Conservation (phyloP, 1,284 basidiomycete genomes). For the Wolfiporia cocos region DNA sequence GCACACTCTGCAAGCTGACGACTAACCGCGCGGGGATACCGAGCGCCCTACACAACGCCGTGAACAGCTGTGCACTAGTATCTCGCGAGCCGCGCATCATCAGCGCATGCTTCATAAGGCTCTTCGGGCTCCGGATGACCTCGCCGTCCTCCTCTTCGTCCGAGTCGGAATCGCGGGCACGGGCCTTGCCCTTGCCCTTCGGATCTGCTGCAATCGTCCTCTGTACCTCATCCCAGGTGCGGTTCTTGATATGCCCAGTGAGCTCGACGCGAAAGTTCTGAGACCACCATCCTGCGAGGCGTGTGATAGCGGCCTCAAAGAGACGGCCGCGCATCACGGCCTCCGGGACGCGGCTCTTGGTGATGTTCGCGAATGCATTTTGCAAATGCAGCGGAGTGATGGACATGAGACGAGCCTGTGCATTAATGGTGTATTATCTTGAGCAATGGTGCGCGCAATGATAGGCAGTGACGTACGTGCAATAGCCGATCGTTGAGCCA, state of each 20-base stretch:
- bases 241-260: constrained; percentile 64
- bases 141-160: constrained; percentile 60
- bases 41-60: constrained; percentile 81
- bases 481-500: constrained; percentile 84
- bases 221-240: constrained; percentile 70
- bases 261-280: constrained; percentile 55
- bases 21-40: constrained; percentile 87
- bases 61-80: constrained; percentile 88
- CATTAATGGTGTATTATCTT: too few relatives aligned
- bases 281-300: constrained; percentile 82
- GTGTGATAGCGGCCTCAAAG: constrained; percentile 75
- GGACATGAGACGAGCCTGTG: constrained; percentile 80
- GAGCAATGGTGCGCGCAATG: too few relatives aligned
- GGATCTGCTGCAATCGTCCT: constrained; percentile 31
- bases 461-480: constrained; percentile 51
- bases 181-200: constrained; percentile 27
- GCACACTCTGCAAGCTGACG: constrained; percentile 86
- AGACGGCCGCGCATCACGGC: constrained; percentile 73
- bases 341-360: constrained; percentile 80
- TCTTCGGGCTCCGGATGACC: constrained; percentile 69
- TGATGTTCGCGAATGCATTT: constrained; percentile 73
- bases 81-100: constrained; percentile 82
- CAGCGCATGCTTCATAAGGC: constrained; percentile 85
- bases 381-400: constrained; percentile 76
- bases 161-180: constrained; percentile 26